Conservation (phyloP, 257 asterid genomes). For the Primulina eburnea region DNA sequence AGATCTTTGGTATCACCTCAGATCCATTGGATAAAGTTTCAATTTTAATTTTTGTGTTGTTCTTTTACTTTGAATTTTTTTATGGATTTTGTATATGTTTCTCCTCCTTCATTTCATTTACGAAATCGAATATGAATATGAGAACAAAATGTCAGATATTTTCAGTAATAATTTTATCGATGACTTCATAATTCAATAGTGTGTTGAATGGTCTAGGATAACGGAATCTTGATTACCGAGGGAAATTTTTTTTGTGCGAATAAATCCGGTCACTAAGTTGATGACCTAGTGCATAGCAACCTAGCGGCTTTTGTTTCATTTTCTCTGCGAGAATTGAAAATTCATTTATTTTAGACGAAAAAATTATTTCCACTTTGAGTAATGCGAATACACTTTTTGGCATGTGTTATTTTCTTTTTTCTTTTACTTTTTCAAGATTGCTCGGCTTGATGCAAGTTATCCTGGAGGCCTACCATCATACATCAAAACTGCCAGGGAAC, state of each 20-base stretch:
- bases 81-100: not conserved
- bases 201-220: not conserved
- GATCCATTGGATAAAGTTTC: not conserved
- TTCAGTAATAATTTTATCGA: too few species aligned
- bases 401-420: not conserved
- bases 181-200: not conserved
- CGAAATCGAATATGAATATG: not conserved
- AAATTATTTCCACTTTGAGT: not conserved
- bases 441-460: conserved; percentile 77
- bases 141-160: not conserved
- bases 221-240: not conserved
- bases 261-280: not conserved
- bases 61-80: not conserved
- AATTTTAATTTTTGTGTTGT: too few species aligned
- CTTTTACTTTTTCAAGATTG: conserved; percentile 43
- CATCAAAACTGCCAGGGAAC: conserved; percentile 80
- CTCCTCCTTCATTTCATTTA: not conserved
- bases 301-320: not conserved
- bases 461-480: conserved; percentile 85
- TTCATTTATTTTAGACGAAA: not conserved
- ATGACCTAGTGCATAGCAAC: not conserved
- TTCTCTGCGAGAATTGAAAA: conserved; percentile 6
- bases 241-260: not conserved
- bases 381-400: not conserved
- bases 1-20: not conserved